Percentiles rank a stretch among this genome's conserved stretches.
Evolutionary conservation across 2,329 filamentous ascomycete species (phyloP).

Genomic region (Scedosporium apiospermum): DNA sequence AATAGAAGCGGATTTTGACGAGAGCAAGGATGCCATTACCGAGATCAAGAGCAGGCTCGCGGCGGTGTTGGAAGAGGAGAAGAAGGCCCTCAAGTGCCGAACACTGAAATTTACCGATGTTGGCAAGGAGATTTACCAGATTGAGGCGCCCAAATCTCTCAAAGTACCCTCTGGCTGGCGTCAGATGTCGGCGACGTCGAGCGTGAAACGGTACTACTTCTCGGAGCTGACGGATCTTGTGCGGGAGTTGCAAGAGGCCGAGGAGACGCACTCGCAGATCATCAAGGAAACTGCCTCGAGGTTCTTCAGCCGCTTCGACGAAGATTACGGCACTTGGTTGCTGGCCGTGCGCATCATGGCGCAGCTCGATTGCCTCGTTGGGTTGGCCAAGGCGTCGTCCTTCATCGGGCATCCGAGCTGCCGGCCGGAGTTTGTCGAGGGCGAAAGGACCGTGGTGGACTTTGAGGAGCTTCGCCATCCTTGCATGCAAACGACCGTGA

Average conservation of each 20-base stretch:
- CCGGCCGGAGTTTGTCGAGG: constrained; percentile 77
- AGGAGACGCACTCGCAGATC: constrained; percentile 87
- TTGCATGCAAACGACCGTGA: constrained; percentile 81
- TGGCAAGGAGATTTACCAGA: constrained; percentile 94
- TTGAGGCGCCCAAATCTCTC: constrained; percentile 76
- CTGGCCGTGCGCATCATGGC: constrained; percentile 82
- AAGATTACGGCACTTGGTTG: constrained; percentile 77
- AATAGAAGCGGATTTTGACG: constrained; percentile 86
- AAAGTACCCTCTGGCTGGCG: constrained; percentile 87
- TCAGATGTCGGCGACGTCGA: constrained; percentile 89
- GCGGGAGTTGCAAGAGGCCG: constrained; percentile 81
- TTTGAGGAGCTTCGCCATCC: constrained; percentile 90
- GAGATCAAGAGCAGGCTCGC: constrained; percentile 66
- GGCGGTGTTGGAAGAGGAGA: constrained; percentile 59
- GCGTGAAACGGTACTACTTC: constrained; percentile 91
- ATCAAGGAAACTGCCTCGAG: constrained; percentile 75
- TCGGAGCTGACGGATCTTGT: constrained; percentile 73
- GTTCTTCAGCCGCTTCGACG: constrained; percentile 82
- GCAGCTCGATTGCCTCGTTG: constrained; percentile 90
- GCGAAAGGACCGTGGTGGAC: constrained; percentile 77
- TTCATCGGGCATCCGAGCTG: constrained; percentile 81
- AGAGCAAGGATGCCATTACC: constrained; percentile 67
- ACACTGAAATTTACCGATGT: constrained; percentile 71
- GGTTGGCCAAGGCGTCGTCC: constrained; percentile 78
- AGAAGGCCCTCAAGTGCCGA: constrained; percentile 64